Conservation (phyloP, 75 land plant genomes). For the Cryptomeria japonica region DNA sequence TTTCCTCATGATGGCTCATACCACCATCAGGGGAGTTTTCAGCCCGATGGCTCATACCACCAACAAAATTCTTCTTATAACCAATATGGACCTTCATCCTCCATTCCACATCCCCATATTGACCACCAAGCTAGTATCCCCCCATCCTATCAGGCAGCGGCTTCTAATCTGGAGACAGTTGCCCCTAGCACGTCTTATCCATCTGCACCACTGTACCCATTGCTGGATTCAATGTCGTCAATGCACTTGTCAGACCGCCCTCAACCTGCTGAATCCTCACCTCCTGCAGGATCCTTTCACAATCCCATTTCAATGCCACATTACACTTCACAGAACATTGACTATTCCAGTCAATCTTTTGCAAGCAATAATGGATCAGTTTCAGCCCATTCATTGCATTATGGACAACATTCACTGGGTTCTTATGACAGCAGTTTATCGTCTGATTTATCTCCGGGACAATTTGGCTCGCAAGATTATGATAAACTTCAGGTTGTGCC, state of each 20-base stretch:
- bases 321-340: neutral
- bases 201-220: slow-evolving; percentile 1
- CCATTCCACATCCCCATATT: neutral
- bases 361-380: neutral
- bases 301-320: neutral
- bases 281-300: slow-evolving; percentile 1
- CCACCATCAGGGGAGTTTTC: neutral
- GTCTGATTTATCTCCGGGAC: neutral
- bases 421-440: neutral
- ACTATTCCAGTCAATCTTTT: slow-evolving; percentile 2
- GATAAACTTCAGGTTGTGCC: slow-evolving; percentile 5
- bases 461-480: slow-evolving; percentile 7
- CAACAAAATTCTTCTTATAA: neutral
- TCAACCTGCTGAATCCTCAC: neutral
- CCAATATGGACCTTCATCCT: slow-evolving; percentile 2
- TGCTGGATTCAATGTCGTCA: neutral
- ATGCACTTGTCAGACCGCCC: slow-evolving; percentile 4
- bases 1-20: slow-evolving; percentile 4
- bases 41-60: neutral
- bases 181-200: too few relatives aligned
- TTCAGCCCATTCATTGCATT: slow-evolving; percentile 3
- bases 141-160: neutral
- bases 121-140: neutral
- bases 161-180: neutral
- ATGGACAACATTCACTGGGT: slow-evolving; percentile 7